These are phyloP conservation scores for Fusarium siculi DNA, from an alignment of 2,329 filamentous ascomycete species.

Conservation along the genomic window DNA sequence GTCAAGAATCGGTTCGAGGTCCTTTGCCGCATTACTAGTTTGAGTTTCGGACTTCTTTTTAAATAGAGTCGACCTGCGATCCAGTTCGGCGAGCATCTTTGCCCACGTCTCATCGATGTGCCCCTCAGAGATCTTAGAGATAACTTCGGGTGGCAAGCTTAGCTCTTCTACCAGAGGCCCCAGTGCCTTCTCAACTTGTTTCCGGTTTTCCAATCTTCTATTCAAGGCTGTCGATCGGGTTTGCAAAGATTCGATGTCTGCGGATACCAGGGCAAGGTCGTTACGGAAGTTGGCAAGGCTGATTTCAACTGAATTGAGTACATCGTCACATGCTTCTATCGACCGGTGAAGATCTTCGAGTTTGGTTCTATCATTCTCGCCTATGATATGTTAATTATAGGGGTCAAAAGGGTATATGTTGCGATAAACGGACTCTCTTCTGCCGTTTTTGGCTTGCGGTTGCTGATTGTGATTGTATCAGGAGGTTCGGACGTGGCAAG, in stretches of 20 bases:
- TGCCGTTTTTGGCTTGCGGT: slow-evolving; percentile 68
- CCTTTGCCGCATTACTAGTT: slow-evolving; percentile 79
- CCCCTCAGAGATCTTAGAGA: slow-evolving; percentile 87
- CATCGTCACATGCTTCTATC: slow-evolving; percentile 90
- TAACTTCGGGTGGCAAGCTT: slow-evolving; percentile 83
- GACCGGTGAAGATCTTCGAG: slow-evolving; percentile 92
- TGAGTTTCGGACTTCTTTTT: slow-evolving; percentile 72
- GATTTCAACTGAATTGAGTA: slow-evolving; percentile 90
- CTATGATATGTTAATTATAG: slow-evolving; percentile 51
- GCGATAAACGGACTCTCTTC: slow-evolving; percentile 73
- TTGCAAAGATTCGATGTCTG: slow-evolving; percentile 94
- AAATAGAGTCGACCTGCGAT: slow-evolving; percentile 78
- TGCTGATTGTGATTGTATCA: slow-evolving; percentile 22
- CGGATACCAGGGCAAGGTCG: slow-evolving; percentile 90
- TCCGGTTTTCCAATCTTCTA: slow-evolving; percentile 86
- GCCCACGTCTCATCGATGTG: slow-evolving; percentile 91
- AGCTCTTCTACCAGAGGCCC: slow-evolving; percentile 92
- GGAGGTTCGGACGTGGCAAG: slow-evolving; percentile 61
- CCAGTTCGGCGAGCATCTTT: slow-evolving; percentile 83
- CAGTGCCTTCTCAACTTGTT: slow-evolving; percentile 86
- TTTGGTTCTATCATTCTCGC: slow-evolving; percentile 82
- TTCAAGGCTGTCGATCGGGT: slow-evolving; percentile 85
- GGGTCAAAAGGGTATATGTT: not conserved
- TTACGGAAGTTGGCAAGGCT: slow-evolving; percentile 94
- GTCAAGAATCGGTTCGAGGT: slow-evolving; percentile 85